phyloP scores from a whole-genome alignment of 768 basidiomycete species.

The Megacollybia marginata region DNA sequence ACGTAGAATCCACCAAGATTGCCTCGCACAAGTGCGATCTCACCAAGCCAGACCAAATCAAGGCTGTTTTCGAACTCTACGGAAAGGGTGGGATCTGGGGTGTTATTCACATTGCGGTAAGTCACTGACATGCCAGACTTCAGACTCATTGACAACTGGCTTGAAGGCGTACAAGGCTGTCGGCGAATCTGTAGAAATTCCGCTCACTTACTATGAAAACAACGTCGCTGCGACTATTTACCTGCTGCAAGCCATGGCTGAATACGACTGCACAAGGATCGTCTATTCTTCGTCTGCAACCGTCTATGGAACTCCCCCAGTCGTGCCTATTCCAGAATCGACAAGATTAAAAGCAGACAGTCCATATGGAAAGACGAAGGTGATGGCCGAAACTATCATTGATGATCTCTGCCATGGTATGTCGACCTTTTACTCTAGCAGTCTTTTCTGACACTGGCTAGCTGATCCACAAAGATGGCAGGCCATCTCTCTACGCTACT shows the following conservation, averaged over 20 bases:
- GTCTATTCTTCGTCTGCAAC: conserved; percentile 99
- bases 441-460: conserved; percentile 16
- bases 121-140: neutral
- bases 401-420: conserved; percentile 78
- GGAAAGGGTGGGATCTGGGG: conserved; percentile 93
- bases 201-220: conserved; percentile 88
- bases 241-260: conserved; percentile 81
- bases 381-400: conserved; percentile 87
- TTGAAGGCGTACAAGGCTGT: conserved; percentile 92
- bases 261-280: conserved; percentile 75
- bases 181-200: conserved; percentile 91
- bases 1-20: conserved; percentile 67
- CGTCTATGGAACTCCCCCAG: conserved; percentile 91
- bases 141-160: neutral
- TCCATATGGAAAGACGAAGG: conserved; percentile 94
- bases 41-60: conserved; percentile 62
- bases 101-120: conserved; percentile 88
- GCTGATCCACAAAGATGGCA: conserved; percentile 69
- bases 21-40: conserved; percentile 70
- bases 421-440: conserved; percentile 16
- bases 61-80: conserved; percentile 76
- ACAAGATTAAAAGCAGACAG: conserved; percentile 84
- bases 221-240: conserved; percentile 87
- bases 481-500: conserved; percentile 87
- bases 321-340: conserved; percentile 89